Conservation (phyloP, 139 green algal species). For the Edaphochlamys debaryana region DNA sequence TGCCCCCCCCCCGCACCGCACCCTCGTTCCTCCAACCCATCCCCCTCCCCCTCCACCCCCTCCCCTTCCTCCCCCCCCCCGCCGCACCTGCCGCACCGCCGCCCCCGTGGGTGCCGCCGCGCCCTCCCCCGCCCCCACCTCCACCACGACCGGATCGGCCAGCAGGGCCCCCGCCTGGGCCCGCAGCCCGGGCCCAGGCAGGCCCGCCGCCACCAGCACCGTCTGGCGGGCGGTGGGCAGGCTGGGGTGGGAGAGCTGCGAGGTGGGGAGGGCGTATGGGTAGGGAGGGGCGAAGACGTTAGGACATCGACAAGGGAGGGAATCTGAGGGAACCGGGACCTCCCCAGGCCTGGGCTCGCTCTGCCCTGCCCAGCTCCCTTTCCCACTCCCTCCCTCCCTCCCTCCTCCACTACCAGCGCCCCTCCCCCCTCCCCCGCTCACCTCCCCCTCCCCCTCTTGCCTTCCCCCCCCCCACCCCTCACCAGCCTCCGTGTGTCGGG, state of each 20-base stretch:
- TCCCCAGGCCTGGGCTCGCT: too few relatives aligned
- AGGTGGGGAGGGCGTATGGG: background rate
- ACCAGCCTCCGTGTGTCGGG: conserved; percentile 82
- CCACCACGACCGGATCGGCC: background rate
- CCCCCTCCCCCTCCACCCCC: background rate
- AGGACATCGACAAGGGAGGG: too few relatives aligned
- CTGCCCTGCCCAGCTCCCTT: too few relatives aligned
- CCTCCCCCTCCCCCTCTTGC: background rate
- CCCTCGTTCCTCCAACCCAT: too few relatives aligned
- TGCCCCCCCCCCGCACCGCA: too few relatives aligned
- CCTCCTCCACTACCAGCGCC: too few relatives aligned
- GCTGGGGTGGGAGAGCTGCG: conserved; percentile 17
- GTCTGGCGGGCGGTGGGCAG: conserved; percentile 80
- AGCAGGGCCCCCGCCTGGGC: conserved; percentile 30
- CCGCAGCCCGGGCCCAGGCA: conserved; percentile 70
- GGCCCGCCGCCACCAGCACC: conserved; percentile 87
- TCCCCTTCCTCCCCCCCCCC: background rate
- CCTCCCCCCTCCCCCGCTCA: background rate
- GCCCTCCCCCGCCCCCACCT: background rate
- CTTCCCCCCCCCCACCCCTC: background rate
- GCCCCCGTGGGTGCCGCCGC: background rate
- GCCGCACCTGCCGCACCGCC: conserved; percentile 17
- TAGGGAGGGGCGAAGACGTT: too few relatives aligned
- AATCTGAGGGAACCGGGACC: too few relatives aligned
- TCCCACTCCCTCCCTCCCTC: too few relatives aligned